Evolutionary conservation across 2,329 filamentous ascomycete species (phyloP), one percentile per base, ranked within the genome.

Genomic region (Lasiodiplodia citricola): DNA sequence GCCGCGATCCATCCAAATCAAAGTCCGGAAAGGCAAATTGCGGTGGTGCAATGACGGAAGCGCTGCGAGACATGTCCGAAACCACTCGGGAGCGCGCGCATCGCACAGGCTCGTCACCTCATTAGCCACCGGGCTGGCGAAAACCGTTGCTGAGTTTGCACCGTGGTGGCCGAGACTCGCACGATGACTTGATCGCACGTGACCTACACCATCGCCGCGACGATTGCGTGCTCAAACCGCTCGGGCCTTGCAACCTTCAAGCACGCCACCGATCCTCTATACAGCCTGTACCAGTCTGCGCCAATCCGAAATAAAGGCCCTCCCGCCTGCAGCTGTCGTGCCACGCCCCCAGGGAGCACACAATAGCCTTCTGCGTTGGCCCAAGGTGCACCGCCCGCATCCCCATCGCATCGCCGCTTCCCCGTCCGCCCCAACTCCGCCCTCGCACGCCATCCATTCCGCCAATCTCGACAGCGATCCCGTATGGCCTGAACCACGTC

Each of bases 401-500:
- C 56, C 55, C 35, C 35, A 38, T 25, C 51, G 51, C 54, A 7
- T 51, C 66, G 47, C 38, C 37, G 38, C 25, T 23, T 21, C 54
- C 14, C 54, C 38, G 41, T 38, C 65, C 31, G 50, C 63, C 54
- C 35, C 44, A n/a, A 28, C 28, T 56, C 52, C 38, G 52, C 64
- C 8, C 52, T 66, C 66, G 66, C 66, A 68, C 66, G 66, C 66
- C 56, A 68, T 68, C 28, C n/a, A 13, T 8, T 55, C 56, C 23
- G 18, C 56, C 56, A 60, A 68, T 68, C 57, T 68, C 66, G 66
- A 68, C 66, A 68, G 23, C 50, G 6, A 25, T 18, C 28, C 52
- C 54, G 54, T 54, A 67, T 67, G 65, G 65, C 65, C 57, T 68
- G 44, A 67, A 63, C 66, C 57, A 52, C 66, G 66, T 44, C 56